Conservation (phyloP, 1,284 basidiomycete species). For the Cryptococcus sp. region DNA sequence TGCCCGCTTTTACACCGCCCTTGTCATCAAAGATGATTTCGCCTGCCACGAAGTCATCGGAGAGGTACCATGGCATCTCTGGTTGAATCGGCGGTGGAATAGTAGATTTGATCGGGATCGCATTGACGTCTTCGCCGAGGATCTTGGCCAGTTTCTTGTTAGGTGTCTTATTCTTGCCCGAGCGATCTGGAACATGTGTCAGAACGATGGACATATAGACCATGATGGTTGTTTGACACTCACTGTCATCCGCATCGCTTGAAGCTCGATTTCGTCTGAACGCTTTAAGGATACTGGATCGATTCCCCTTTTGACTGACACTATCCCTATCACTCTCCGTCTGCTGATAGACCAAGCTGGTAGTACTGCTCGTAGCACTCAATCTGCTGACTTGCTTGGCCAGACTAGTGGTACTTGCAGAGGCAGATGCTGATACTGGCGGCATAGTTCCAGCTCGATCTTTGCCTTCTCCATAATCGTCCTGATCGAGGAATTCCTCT, state of each 20-base stretch:
- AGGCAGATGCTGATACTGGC: constrained; percentile 1
- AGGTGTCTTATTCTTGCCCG: constrained; percentile 15
- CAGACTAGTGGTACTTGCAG: constrained; percentile 8
- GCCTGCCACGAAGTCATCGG: constrained; percentile 71
- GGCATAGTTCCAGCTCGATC: constrained; percentile 25
- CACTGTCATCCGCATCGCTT: constrained; percentile 38
- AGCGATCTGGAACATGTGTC: neutral
- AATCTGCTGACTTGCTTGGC: constrained; percentile 11
- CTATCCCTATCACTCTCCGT: constrained; percentile 32
- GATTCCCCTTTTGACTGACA: constrained; percentile 36
- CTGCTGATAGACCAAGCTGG: constrained; percentile 39
- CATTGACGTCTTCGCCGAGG: constrained; percentile 65
- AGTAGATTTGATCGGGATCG: constrained; percentile 48
- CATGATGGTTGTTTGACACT: constrained; percentile 3
- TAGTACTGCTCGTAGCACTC: constrained; percentile 40
- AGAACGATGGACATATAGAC: neutral
- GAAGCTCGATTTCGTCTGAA: constrained; percentile 32
- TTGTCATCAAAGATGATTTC: constrained; percentile 85
- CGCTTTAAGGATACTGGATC: constrained; percentile 40
- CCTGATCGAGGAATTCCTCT: constrained; percentile 42
- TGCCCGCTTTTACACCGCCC: constrained; percentile 81
- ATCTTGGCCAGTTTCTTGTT: constrained; percentile 68
- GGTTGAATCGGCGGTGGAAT: constrained; percentile 55
- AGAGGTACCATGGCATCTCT: constrained; percentile 80
- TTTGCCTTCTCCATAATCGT: constrained; percentile 29